Base-by-base conservation (phyloP, 768 basidiomycete genomes). In the Grammothele lineata region DNA sequence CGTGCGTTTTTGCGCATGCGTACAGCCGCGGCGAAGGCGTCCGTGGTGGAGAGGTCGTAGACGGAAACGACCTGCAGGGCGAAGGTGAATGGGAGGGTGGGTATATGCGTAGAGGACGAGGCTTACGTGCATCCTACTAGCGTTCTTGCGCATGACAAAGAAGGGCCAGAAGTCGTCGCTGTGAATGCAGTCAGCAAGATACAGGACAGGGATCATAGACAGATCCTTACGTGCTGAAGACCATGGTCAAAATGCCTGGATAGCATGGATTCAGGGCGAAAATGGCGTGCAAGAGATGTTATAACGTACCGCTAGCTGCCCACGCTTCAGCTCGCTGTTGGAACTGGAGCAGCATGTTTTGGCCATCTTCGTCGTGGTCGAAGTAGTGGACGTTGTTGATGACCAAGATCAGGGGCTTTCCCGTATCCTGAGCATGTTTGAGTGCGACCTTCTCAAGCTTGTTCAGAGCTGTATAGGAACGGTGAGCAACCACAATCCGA, bases 151-250 rank as follows among this genome's bases (percentile, higher is more conserved):
- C 74, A 88, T 75, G 4, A 77, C 66, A 50, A 79, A 68, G 64
- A 83, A 88, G 0, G 85, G 84, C 83, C 87, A 92, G 62, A 85
- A 89, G 61, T 92, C 89, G 57, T 93, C 92, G 9, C 85, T 90
- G 33, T 21, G 14, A 17, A 45, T 43, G 48, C 36, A 39, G 36
- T 30, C 27, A 32, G 24, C 27, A 26, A 15, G 22, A 37, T n/a
- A n/a, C n/a, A n/a, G n/a, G n/a, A n/a, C n/a, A n/a, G n/a, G n/a
- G n/a, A n/a, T n/a, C n/a, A n/a, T n/a, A n/a, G n/a, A n/a, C n/a
- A n/a, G 12, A 17, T 30, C 65, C 78, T 65, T 58, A 87, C 81
- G 81, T 79, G 66, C 71, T 83, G 62, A 92, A 89, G 1, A 93
- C 82, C 63, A 90, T 73, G 6, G 87, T 92, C 48, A 86, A 62